phyloP scores from a whole-genome alignment of 441 rosid species.

The Gossypium gossypioides region DNA sequence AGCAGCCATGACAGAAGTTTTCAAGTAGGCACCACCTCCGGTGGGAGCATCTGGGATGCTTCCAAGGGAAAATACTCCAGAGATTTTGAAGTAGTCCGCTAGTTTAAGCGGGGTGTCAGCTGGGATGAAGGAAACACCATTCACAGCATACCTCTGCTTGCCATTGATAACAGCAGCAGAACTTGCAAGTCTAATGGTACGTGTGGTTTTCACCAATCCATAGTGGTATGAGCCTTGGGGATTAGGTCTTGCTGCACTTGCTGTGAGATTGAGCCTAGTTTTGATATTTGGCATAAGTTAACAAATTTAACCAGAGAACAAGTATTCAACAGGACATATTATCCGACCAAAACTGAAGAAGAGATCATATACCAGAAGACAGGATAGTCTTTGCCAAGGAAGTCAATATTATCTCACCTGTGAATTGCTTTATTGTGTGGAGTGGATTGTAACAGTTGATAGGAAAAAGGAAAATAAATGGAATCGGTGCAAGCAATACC shows the following conservation, averaged over 20 bases:
- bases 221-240: conserved; percentile 83
- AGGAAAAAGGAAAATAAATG: not conserved
- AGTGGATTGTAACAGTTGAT: not conserved
- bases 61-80: conserved; percentile 54
- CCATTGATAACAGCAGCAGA: conserved; percentile 49
- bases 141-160: conserved; percentile 63
- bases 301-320: not conserved
- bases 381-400: not conserved
- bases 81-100: conserved; percentile 58
- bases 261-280: conserved; percentile 49
- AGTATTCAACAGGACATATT: not conserved
- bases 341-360: not conserved
- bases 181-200: conserved; percentile 42
- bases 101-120: conserved; percentile 71
- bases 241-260: conserved; percentile 73
- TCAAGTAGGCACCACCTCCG: conserved; percentile 32
- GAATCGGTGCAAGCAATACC: conserved; percentile 24
- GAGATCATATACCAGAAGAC: not conserved
- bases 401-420: not conserved
- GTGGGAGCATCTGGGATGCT: conserved; percentile 55
- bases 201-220: conserved; percentile 49
- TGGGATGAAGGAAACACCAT: conserved; percentile 55
- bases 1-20: conserved; percentile 62
- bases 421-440: not conserved
- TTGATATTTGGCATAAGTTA: not conserved